Base-by-base conservation (phyloP, 1,139 yeast genomes). In the Ogataea hybrid region DNA sequence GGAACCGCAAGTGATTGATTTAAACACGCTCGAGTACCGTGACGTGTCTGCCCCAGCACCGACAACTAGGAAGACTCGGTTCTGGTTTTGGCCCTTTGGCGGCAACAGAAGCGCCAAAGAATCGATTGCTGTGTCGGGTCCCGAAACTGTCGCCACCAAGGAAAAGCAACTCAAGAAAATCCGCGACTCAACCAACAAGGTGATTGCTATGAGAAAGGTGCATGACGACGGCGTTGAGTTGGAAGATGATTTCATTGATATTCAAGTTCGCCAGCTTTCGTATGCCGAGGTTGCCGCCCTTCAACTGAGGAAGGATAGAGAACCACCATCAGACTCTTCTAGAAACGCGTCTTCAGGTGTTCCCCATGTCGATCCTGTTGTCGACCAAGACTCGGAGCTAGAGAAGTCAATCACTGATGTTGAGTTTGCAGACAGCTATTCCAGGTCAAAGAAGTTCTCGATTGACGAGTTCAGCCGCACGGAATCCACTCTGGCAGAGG, bases 261-360 rank as follows among this genome's bases (percentile, higher is more conserved):
- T 75, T 40, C 67, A 66, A 38, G 55, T 71, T 41, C 68, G 77
- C 36, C 65, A 68, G 39, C 59, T 73, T 47, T 71, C 79, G 6
- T 74, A 73, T 50, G 78, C 78, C 4, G 80, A 75, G 61, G 77
- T 68, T 18, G 75, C 75, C n/a, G 59, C 69, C 8, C 55, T 68
- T 37, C 49, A 44, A 18, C 38, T 38, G 15, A 20, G 25, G 28
- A 27, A 20, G n/a, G 23, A 38, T 4, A 8, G 23, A 6, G 14
- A 22, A 15, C 33, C 28, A 18, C 29, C 28, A 22, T 12, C 36
- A 5, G 22, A 25, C 16, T 29, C 46, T 11, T 31, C 30, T 3
- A 25, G 21, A 25, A n/a, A 34, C 4, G 14, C 18, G n/a, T 15
- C 31, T 12, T 28, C 29, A 7, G 20, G 34, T 16, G 32, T 39